phyloP scores from a whole-genome alignment of 2,329 filamentous ascomycete genomes.

The Neonectria faginata region DNA sequence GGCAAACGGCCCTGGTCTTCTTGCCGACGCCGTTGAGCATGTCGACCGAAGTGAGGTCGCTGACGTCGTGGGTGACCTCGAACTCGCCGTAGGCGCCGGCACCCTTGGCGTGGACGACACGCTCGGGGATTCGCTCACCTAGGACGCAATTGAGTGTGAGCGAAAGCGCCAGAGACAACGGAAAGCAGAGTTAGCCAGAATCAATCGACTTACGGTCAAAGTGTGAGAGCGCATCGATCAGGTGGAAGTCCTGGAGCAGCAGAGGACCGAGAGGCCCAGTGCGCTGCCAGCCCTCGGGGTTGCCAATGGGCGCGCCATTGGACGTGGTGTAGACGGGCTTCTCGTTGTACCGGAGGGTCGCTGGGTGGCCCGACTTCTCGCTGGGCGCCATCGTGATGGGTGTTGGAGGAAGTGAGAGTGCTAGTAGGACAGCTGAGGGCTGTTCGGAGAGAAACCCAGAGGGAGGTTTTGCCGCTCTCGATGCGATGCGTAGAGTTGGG shows the following conservation, averaged over 20 bases:
- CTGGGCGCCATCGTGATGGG: constrained; percentile 55
- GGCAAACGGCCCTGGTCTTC: constrained; percentile 68
- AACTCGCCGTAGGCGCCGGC: constrained; percentile 66
- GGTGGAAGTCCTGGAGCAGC: constrained; percentile 73
- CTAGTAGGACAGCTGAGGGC: neutral
- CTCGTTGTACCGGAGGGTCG: constrained; percentile 67
- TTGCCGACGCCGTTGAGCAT: constrained; percentile 66
- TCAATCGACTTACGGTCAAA: constrained; percentile 55
- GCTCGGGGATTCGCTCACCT: constrained; percentile 62
- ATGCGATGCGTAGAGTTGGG: neutral
- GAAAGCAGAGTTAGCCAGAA: too few relatives aligned
- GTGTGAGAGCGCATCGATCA: constrained; percentile 71
- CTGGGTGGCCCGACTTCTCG: constrained; percentile 52
- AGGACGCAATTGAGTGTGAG: constrained; percentile 2
- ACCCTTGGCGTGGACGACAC: constrained; percentile 52
- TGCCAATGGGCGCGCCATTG: constrained; percentile 68
- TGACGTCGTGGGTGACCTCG: constrained; percentile 67
- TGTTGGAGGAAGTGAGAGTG: neutral
- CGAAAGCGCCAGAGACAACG: neutral
- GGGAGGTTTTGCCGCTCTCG: neutral
- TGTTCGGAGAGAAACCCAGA: neutral
- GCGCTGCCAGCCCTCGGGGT: constrained; percentile 62
- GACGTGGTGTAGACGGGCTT: constrained; percentile 69
- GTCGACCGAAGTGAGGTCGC: constrained; percentile 64
- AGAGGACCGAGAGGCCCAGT: constrained; percentile 68